phyloP scores from a whole-genome alignment of 1,284 basidiomycete species.

The Neolentinus lepideus region DNA sequence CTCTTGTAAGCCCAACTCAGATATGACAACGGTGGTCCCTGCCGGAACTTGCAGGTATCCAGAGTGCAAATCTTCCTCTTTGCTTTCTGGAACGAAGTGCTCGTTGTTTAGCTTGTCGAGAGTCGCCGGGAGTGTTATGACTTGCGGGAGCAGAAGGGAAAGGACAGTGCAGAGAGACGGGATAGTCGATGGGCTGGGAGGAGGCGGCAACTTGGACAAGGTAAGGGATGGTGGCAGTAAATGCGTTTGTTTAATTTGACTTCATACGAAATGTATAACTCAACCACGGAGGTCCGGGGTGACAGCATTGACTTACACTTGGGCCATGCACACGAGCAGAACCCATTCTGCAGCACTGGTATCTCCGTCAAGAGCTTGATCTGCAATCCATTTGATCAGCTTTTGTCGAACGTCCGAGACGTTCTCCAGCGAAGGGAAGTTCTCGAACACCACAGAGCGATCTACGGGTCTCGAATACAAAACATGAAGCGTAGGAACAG shows the following conservation, averaged over 20 bases:
- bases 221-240: constrained; percentile 66
- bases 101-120: constrained; percentile 56
- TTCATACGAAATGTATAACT: constrained; percentile 21
- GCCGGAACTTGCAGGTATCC: constrained; percentile 70
- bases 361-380: constrained; percentile 63
- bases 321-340: constrained; percentile 55
- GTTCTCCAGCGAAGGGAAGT: constrained; percentile 22
- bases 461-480: constrained; percentile 43
- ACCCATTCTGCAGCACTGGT: constrained; percentile 71
- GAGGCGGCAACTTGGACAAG: constrained; percentile 52
- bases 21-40: constrained; percentile 57
- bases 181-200: constrained; percentile 18
- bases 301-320: constrained; percentile 43
- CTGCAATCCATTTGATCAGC: constrained; percentile 65
- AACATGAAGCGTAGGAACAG: constrained; percentile 64
- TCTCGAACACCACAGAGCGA: constrained; percentile 27
- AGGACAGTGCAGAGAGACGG: constrained; percentile 49
- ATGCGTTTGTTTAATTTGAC: constrained; percentile 61
- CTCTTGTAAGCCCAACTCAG: constrained; percentile 63
- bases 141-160: constrained; percentile 45
- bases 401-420: constrained; percentile 29
- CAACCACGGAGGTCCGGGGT: neutral
- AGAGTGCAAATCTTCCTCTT: constrained; percentile 67
- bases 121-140: constrained; percentile 44
- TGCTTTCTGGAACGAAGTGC: constrained; percentile 58